These are phyloP conservation scores for Colletotrichum spaethianum DNA, from an alignment of 2,329 filamentous ascomycete genomes.

Conservation along the genomic window DNA sequence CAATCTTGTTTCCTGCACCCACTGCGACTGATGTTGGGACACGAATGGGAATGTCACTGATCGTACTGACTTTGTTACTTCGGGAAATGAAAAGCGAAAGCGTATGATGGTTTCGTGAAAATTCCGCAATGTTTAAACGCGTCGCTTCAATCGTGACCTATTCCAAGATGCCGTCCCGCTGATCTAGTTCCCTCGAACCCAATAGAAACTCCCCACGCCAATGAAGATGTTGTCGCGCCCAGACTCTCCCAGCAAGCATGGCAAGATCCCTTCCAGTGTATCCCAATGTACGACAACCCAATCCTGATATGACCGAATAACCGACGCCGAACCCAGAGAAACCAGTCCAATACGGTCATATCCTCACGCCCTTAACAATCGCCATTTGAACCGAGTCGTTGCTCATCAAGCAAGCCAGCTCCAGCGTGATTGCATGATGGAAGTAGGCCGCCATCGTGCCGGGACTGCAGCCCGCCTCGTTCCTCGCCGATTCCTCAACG, in stretches of 20 bases:
- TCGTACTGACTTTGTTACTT: too few species aligned
- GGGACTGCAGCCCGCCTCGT: conserved; percentile 32
- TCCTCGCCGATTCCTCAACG: conserved; percentile 30
- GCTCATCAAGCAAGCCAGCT: conserved; percentile 38
- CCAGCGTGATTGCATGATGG: conserved; percentile 33
- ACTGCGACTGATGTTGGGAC: too few species aligned
- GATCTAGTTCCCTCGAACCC: too few species aligned
- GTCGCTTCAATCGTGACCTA: neutral
- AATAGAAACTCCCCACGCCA: neutral
- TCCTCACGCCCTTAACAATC: conserved; percentile 30
- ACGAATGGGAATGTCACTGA: too few species aligned
- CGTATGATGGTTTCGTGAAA: neutral
- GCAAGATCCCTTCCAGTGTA: neutral
- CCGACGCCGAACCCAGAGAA: conserved; percentile 3
- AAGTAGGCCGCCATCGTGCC: conserved; percentile 40
- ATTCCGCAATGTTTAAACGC: neutral
- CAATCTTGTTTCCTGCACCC: too few species aligned
- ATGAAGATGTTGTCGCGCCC: neutral
- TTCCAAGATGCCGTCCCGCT: neutral
- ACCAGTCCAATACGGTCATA: neutral
- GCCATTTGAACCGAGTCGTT: conserved; percentile 35
- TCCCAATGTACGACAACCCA: neutral
- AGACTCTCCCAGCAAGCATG: neutral
- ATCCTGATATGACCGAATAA: neutral
- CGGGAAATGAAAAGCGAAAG: neutral